phyloP scores from a whole-genome alignment of 106 monocot species.

The Platanthera zijinensis region DNA sequence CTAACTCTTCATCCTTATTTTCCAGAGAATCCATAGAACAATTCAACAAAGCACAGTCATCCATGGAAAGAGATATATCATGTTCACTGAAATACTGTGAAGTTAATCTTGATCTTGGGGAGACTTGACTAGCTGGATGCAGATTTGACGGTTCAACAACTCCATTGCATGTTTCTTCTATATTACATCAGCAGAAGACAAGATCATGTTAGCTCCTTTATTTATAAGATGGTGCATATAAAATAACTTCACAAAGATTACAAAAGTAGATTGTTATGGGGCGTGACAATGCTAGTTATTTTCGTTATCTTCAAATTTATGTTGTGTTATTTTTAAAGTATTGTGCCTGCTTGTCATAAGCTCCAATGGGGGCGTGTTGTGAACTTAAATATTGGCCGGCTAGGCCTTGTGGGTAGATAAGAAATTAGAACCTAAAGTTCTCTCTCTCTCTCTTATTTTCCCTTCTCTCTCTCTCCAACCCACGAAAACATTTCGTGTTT shows the following conservation, averaged over 20 bases:
- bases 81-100: neutral
- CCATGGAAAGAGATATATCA: neutral
- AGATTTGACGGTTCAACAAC: constrained; percentile 7
- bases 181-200: neutral
- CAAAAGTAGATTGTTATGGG: neutral
- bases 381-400: no score
- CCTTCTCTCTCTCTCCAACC: no score
- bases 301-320: no score
- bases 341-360: no score
- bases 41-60: neutral
- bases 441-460: no score
- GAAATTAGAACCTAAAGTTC: no score
- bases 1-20: neutral
- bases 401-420: no score
- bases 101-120: neutral
- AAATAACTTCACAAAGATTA: neutral
- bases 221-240: neutral
- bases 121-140: constrained; percentile 1
- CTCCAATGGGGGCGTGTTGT: no score
- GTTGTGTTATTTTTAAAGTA: no score
- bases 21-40: constrained; percentile 3
- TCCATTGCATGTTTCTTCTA: neutral
- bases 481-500: no score
- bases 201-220: constrained; percentile 8
- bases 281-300: no score